Base-by-base conservation (phyloP, 2,329 filamentous ascomycete genomes). In the Scedosporium aurantiacum region DNA sequence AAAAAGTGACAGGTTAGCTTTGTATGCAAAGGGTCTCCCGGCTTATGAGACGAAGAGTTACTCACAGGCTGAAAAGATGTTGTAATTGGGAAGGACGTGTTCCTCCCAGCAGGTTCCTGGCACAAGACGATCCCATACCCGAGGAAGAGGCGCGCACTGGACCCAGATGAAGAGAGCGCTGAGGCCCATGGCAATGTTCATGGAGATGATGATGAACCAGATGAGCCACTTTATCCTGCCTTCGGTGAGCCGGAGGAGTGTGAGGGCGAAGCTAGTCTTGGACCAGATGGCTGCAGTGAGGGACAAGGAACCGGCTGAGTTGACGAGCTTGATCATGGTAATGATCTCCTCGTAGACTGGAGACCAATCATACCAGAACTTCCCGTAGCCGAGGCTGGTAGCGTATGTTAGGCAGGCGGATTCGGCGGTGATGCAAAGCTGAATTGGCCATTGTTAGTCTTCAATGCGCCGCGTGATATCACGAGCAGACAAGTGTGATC, bases 231-330 rank as follows among this genome's bases (percentile, higher is more conserved):
- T 61, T 40, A 60, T 63, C 32, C 37, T 41, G 5, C 65, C 67
- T 2, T 67, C 55, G 1, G 65, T 64, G 8, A 72, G 63, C 2
- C 68, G 68, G 0, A 71, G 66, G 45, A 72, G 63, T 5, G 69
- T 72, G 16, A 68, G 60, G 10, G 67, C 70, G 32, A 72, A 71
- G 3, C 69, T 70, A 0, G 69, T 68, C 63, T 73, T 73, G 61
- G 66, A 68, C 64, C 65, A 67, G 10, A 67, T 66, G 45, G 68
- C 67, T 2, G 67, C 69, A 2, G 68, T 64, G 12, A 70, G 63
- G 3, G 67, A 68, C 40, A 68, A 64, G 40, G 65, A 65, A 52
- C 62, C 63, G 2, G 61, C 60, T 28, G 67, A 50, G 45, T 67
- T 68, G 50, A 67, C 63, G 45, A 63, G 57, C 21, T 62, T 45